phyloP scores from a whole-genome alignment of 1,139 yeast species.

The Kurtzmaniella quercitrusa region DNA sequence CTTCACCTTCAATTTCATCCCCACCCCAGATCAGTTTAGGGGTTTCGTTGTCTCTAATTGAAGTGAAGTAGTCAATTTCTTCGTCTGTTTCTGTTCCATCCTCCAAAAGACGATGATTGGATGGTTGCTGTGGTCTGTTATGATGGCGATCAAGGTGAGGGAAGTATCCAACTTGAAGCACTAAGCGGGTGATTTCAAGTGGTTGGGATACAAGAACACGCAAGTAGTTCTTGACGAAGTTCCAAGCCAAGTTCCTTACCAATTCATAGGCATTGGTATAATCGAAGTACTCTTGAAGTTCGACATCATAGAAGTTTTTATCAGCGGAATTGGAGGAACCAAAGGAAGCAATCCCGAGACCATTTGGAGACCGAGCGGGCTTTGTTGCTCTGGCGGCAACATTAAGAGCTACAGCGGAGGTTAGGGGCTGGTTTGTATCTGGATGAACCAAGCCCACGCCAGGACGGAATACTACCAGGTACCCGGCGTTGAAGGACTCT shows the following conservation, averaged over 20 bases:
- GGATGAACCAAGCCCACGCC: slow-evolving; percentile 55
- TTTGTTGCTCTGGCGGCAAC: slow-evolving; percentile 11
- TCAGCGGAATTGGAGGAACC: slow-evolving; percentile 14
- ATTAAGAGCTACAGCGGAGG: slow-evolving; percentile 20
- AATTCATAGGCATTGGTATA: slow-evolving; percentile 52
- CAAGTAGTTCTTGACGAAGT: slow-evolving; percentile 64
- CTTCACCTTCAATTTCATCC: too few relatives aligned
- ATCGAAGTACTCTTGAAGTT: slow-evolving; percentile 65
- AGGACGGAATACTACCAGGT: slow-evolving; percentile 56
- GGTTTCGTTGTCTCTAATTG: slow-evolving; percentile 2
- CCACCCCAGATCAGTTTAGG: slow-evolving; percentile 5
- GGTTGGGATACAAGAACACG: slow-evolving; percentile 78
- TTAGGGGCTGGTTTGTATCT: slow-evolving; percentile 31
- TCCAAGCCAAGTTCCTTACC: slow-evolving; percentile 48
- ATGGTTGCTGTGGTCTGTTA: slow-evolving; percentile 4
- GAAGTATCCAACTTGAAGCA: slow-evolving; percentile 76
- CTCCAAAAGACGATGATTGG: slow-evolving; percentile 8
- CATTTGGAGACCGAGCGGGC: slow-evolving; percentile 8
- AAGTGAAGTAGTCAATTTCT: slow-evolving; percentile 51
- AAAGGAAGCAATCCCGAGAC: slow-evolving; percentile 13
- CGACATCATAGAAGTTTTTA: slow-evolving; percentile 58
- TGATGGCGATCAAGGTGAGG: slow-evolving; percentile 15
- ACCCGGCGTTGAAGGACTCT: slow-evolving; percentile 64
- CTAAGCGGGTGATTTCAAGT: slow-evolving; percentile 74
- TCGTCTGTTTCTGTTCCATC: slow-evolving; percentile 29